Base-by-base conservation (phyloP, 345 rosid species). In the Sonneratia caseolaris region DNA sequence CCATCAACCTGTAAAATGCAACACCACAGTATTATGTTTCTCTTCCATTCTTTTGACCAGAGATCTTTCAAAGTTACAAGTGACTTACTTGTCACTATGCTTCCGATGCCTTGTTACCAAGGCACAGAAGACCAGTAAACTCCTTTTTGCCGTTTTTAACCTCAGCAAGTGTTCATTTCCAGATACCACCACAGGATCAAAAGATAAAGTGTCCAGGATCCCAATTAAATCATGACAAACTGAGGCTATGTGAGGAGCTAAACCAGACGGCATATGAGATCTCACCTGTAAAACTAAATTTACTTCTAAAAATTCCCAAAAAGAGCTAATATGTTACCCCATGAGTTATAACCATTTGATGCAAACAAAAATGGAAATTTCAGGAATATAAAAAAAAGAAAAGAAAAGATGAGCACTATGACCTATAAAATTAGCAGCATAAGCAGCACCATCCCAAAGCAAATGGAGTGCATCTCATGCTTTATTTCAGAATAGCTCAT, bases 21-120 rank as follows among this genome's bases (percentile, higher is more conserved):
- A 68, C 66, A 35, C 15, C 14, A 59, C 14, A 16, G 8, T 37
- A 36, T 36, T n/a, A 45, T 47, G 78, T n/a, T 10, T 57, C 35
- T 5, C 35, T 57, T 57, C 64, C 21, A 57, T 57, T n/a, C 5
- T 5, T 57, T 57, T 57, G 13, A 57, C 32, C 21, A n/a, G 5
- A 57, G 32, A 57, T 57, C 13, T 22, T 57, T n/a, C 13, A 57
- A n/a, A 57, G 32, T n/a, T 22, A 57, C 9, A 13, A 70, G 19
- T 61, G 22, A 74, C 73, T 81, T 89, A 92, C 97, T 85, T 89
- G 76, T 92, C 92, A 74, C 91, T 83, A 80, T 83, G 84, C 75
- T 89, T 92, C 76, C 97, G 86, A 64, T 92, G 97, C 69, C 93
- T 86, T 74, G 91, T 92, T 65, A 87, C 79, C 76, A 92, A 84